These are phyloP conservation scores for Cyclostephanos tholiformis DNA, from an alignment of 108 stramenopile genomes.

Conservation along the genomic window DNA sequence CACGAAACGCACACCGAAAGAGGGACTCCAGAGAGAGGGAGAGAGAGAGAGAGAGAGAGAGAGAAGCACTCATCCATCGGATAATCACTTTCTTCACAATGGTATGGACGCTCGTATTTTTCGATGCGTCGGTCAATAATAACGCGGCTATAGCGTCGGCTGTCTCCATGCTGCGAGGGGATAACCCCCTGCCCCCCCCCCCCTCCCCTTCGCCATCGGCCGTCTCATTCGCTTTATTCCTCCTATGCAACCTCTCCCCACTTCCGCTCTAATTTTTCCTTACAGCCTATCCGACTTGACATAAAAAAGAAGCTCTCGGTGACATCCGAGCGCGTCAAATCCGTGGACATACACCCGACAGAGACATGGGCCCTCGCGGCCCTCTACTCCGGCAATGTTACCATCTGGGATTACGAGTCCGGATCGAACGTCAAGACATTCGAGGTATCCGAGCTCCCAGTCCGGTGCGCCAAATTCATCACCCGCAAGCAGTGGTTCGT, in stretches of 20 bases:
- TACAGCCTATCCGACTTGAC: conserved; percentile 87
- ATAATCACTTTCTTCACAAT: background rate
- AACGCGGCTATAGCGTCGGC: background rate
- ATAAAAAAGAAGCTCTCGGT: conserved; percentile 90
- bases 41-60: too few species aligned
- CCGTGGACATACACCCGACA: conserved; percentile 95
- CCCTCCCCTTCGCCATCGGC: background rate
- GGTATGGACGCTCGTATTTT: background rate
- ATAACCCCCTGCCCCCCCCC: background rate
- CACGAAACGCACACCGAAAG: too few species aligned
- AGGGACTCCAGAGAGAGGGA: too few species aligned
- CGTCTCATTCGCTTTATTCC: background rate
- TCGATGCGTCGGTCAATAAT: background rate
- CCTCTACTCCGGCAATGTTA: conserved; percentile 97
- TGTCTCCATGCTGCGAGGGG: background rate
- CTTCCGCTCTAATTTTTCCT: conserved; percentile 1
- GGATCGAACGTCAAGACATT: conserved; percentile 91
- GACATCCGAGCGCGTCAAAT: conserved; percentile 95
- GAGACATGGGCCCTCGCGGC: conserved; percentile 98
- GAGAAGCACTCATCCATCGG: too few species aligned
- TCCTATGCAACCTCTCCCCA: background rate
- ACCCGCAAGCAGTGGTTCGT: conserved; percentile 97
- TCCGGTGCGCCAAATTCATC: conserved; percentile 97
- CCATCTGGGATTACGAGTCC: conserved; percentile 97
- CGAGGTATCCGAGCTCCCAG: conserved; percentile 93